A percentile compares a stretch with the other conserved stretches of the same genome.
These are phyloP conservation scores for Amphirosellinia nigrospora DNA, from an alignment of 495 filamentous ascomycete species.

Conservation along the genomic window DNA sequence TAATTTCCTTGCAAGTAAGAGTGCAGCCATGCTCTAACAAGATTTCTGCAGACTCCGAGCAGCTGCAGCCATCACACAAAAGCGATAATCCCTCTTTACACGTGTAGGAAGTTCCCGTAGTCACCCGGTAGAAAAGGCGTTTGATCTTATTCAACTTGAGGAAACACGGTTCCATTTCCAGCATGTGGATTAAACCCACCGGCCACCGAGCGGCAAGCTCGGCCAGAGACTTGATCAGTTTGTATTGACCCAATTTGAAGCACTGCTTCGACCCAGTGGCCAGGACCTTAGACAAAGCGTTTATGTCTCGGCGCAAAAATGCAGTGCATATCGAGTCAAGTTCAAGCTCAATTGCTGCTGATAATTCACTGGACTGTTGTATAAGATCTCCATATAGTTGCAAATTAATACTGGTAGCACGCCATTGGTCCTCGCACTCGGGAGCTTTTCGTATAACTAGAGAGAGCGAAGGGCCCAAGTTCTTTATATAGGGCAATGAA, in stretches of 20 bases:
- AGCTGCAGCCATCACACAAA: not conserved
- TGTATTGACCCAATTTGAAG: not conserved
- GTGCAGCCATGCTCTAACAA: not conserved
- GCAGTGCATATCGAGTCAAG: not conserved
- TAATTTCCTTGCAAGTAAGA: not conserved
- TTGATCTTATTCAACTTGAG: not conserved
- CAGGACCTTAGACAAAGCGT: not conserved
- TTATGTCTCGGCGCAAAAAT: not conserved
- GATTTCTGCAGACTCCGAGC: not conserved
- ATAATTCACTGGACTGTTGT: not conserved
- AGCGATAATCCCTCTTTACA: not conserved
- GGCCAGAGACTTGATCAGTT: not conserved
- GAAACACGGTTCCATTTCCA: not conserved
- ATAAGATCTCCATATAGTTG: not conserved
- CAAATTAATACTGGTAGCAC: not conserved
- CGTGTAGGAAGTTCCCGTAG: too few relatives aligned
- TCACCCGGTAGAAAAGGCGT: not conserved
- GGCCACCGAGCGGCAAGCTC: slow-evolving; percentile 7
- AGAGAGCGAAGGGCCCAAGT: not conserved
- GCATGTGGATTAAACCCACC: not conserved
- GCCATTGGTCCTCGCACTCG: not conserved
- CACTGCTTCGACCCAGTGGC: not conserved
- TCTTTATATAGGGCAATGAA: not conserved
- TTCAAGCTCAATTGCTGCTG: not conserved
- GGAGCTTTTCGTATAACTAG: not conserved